Percentiles rank a stretch among this genome's conserved stretches.
Evolutionary conservation across 2,329 filamentous ascomycete genomes (phyloP).

Genomic region (Phialophora expanda): DNA sequence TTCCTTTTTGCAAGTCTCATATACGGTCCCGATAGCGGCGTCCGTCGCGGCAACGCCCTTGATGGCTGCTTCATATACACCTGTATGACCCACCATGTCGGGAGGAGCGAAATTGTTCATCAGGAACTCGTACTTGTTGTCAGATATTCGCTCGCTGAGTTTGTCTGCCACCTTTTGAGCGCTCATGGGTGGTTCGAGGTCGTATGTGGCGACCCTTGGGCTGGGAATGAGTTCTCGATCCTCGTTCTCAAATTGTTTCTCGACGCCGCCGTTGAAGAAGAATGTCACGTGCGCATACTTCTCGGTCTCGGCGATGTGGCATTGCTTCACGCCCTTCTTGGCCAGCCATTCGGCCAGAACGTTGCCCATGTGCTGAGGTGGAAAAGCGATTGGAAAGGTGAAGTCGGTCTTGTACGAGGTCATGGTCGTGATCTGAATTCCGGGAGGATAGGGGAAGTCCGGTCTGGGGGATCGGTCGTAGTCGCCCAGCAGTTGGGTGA

Average conservation of each 20-base stretch:
- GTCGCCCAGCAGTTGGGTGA: slow-evolving; percentile 90
- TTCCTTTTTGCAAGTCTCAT: slow-evolving; percentile 90
- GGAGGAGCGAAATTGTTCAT: slow-evolving; percentile 99
- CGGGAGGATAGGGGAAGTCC: slow-evolving; percentile 92
- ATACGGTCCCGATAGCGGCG: slow-evolving; percentile 89
- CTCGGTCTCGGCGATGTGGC: slow-evolving; percentile 96
- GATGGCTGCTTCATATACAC: slow-evolving; percentile 93
- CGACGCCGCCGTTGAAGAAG: slow-evolving; percentile 99
- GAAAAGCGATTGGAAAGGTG: slow-evolving; percentile 88
- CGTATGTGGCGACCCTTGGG: slow-evolving; percentile 94
- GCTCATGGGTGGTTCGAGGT: slow-evolving; percentile 94
- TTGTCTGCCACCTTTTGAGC: slow-evolving; percentile 88
- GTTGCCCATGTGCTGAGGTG: slow-evolving; percentile 94
- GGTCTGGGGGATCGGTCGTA: slow-evolving; percentile 88
- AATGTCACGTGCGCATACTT: slow-evolving; percentile 99
- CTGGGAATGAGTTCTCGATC: slow-evolving; percentile 91
- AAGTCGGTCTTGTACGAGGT: slow-evolving; percentile 97
- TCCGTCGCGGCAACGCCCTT: slow-evolving; percentile 85
- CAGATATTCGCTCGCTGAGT: slow-evolving; percentile 81
- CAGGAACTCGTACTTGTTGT: slow-evolving; percentile 89
- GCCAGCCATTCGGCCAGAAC: slow-evolving; percentile 97
- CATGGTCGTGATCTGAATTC: slow-evolving; percentile 90
- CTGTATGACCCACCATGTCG: slow-evolving; percentile 99
- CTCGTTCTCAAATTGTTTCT: slow-evolving; percentile 93
- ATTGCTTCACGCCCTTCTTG: slow-evolving; percentile 88